phyloP scores from a whole-genome alignment of 805 yeast genomes.

The Kluyveromyces lactis region DNA sequence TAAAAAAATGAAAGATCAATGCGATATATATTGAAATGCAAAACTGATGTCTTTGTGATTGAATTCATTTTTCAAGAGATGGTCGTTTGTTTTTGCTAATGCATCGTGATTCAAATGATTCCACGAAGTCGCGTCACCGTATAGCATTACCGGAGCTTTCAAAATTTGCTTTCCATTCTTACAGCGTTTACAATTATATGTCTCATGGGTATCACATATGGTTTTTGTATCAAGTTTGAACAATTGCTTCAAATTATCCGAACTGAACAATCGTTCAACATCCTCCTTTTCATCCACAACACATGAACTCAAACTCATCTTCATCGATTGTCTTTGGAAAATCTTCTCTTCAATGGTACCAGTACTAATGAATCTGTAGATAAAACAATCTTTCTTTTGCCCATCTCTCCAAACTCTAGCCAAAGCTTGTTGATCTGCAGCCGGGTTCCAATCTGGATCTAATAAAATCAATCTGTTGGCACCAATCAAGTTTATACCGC shows the following conservation, averaged over 20 bases:
- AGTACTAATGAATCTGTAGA: conserved; percentile 86
- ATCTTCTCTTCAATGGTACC: conserved; percentile 96
- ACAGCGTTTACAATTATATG: conserved; percentile 84
- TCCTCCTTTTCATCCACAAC: conserved; percentile 96
- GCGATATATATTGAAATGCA: conserved; percentile 91
- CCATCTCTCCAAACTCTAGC: conserved; percentile 99
- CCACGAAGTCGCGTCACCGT: conserved; percentile 98
- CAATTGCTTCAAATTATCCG: conserved; percentile 68
- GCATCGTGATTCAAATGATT: conserved; percentile 70
- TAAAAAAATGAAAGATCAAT: no score
- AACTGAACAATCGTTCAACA: conserved; percentile 83
- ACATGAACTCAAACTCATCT: conserved; percentile 84
- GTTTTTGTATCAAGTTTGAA: conserved; percentile 65
- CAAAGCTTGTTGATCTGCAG: conserved; percentile 94
- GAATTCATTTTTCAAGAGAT: conserved; percentile 65
- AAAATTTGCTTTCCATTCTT: conserved; percentile 48
- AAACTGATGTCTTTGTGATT: conserved; percentile 64
- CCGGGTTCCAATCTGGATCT: conserved; percentile 98
- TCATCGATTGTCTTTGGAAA: conserved; percentile 92
- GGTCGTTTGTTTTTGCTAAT: conserved; percentile 63
- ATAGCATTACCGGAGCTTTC: conserved; percentile 79
- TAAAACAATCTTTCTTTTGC: conserved; percentile 92
- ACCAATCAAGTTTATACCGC: conserved; percentile 95
- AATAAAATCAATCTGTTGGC: conserved; percentile 83
- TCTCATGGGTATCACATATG: conserved; percentile 84